Conservation (phyloP, 495 filamentous ascomycete genomes). For the Aspergillus saccharolyticus region DNA sequence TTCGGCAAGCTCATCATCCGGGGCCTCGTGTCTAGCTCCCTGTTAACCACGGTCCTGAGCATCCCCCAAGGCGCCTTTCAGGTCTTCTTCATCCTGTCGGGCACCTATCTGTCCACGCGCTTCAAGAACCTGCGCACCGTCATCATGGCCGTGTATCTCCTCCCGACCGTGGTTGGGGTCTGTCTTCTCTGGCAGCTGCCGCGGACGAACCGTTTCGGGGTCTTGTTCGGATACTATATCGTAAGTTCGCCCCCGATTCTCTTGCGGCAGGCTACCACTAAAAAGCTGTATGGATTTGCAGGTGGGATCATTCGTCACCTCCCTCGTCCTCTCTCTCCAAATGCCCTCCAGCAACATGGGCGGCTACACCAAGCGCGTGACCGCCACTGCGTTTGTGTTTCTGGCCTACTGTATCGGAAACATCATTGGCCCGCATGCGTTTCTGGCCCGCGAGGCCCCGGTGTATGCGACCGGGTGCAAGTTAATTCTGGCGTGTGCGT, state of each 20-base stretch:
- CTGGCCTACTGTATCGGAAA: conserved; percentile 36
- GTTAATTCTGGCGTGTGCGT: conserved; percentile 25
- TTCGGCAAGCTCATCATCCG: conserved; percentile 40
- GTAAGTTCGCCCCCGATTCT: background rate
- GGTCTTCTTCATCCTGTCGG: conserved; percentile 31
- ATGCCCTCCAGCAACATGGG: conserved; percentile 39
- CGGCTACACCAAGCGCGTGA: conserved; percentile 41
- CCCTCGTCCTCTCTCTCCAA: conserved; percentile 35
- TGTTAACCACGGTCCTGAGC: conserved; percentile 29
- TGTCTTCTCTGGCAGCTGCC: conserved; percentile 34
- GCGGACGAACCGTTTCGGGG: conserved; percentile 27
- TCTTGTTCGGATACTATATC: conserved; percentile 40
- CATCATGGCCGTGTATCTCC: conserved; percentile 33
- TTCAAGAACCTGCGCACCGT: conserved; percentile 29
- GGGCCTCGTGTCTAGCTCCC: conserved; percentile 26
- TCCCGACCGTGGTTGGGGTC: conserved; percentile 32
- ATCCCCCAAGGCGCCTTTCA: conserved; percentile 40
- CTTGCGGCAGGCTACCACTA: too few relatives aligned
- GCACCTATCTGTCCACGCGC: conserved; percentile 30
- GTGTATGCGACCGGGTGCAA: conserved; percentile 34
- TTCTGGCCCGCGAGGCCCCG: conserved; percentile 29
- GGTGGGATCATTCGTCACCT: conserved; percentile 34
- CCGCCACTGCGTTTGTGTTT: conserved; percentile 35
- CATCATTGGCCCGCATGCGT: conserved; percentile 34
- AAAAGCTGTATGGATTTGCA: too few relatives aligned